Evolutionary conservation across 2,329 filamentous ascomycete species (phyloP).

Genomic region (Colletotrichum agaves): DNA sequence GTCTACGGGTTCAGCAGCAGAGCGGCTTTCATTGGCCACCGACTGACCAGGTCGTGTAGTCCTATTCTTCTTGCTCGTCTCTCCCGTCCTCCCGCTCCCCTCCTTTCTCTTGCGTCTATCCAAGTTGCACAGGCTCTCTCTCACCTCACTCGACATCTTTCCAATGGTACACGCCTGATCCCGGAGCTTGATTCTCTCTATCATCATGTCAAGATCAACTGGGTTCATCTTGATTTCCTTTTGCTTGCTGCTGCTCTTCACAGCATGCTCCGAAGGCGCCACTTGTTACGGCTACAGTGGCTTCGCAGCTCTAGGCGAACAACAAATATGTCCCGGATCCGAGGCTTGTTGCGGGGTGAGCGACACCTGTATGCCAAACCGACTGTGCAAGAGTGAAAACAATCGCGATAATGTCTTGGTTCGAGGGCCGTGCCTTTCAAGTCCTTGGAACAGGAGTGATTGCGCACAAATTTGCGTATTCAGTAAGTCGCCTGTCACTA

Average conservation of each 20-base stretch:
- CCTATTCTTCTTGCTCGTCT: constrained; percentile 7
- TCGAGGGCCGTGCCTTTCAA: neutral
- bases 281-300: neutral
- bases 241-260: neutral
- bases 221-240: neutral
- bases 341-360: neutral
- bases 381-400: neutral
- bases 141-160: neutral
- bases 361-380: neutral
- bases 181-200: neutral
- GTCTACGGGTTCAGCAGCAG: neutral
- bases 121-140: neutral
- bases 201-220: constrained; percentile 3
- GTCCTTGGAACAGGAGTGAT: neutral
- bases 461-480: constrained; percentile 11
- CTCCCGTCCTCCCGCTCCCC: neutral
- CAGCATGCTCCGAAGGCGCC: neutral
- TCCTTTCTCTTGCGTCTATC: neutral
- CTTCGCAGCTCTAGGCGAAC: neutral
- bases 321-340: neutral
- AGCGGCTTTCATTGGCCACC: neutral
- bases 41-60: neutral
- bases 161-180: neutral
- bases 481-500: neutral
- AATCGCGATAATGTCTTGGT: neutral